A percentile compares a stretch with the other conserved stretches of the same genome.
These are phyloP conservation scores for Colletotrichum theobromicola DNA, from an alignment of 2,329 filamentous ascomycete genomes.

Conservation along the genomic window DNA sequence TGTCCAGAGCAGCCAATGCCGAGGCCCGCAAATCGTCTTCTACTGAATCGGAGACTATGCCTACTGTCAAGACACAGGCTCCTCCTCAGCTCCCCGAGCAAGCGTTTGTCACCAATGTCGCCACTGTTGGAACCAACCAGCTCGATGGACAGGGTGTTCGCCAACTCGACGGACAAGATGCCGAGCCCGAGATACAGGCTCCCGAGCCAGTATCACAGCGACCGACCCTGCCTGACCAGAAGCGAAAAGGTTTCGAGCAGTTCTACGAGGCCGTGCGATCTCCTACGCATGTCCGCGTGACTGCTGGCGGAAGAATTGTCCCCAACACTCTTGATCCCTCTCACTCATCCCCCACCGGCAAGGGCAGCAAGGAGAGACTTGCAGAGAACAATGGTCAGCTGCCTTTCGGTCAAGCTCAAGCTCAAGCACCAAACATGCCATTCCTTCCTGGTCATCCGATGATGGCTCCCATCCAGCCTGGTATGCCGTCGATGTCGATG, in stretches of 20 bases:
- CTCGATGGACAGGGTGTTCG: conserved; percentile 21
- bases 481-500: neutral
- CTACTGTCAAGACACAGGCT: neutral
- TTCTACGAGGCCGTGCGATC: conserved; percentile 74
- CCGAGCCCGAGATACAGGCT: conserved; percentile 28
- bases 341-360: conserved; percentile 53
- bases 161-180: conserved; percentile 45
- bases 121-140: neutral
- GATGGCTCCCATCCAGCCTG: conserved; percentile 10
- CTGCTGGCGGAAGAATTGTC: conserved; percentile 70
- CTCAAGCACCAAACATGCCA: conserved; percentile 13
- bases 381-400: conserved; percentile 28
- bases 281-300: conserved; percentile 70
- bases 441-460: conserved; percentile 6
- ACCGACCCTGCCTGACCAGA: conserved; percentile 46
- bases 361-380: conserved; percentile 50
- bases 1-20: neutral
- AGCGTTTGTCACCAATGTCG: neutral
- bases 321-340: conserved; percentile 63
- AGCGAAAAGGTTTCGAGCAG: conserved; percentile 68
- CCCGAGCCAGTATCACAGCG: conserved; percentile 20
- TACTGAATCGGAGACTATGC: neutral
- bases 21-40: conserved; percentile 14
- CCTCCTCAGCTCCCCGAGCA: neutral
- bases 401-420: conserved; percentile 26